Evolutionary conservation across 2,329 filamentous ascomycete genomes (phyloP), one percentile per base, ranked within the genome.

Genomic region (Aspergillus puulaauensis): DNA sequence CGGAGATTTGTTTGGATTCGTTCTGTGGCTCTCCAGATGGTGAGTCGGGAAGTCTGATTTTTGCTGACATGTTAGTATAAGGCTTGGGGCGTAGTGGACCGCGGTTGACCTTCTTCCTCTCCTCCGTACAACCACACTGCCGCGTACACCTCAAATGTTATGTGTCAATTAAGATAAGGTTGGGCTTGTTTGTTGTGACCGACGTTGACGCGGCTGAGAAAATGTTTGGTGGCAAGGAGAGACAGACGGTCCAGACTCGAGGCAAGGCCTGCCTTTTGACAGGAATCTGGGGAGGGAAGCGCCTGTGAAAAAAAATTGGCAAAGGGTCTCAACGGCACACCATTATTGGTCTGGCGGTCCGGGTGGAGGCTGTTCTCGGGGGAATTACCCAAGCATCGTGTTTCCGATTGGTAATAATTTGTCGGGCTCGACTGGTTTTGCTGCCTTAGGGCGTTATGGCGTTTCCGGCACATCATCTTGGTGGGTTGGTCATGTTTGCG

Each of bases 61-160:
- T 49, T 21, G 46, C 37, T 54, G 56, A 35, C 56, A 58, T 58
- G 52, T 58, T 58, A 58, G 48, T 54, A 52, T 43, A 40, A 52
- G 37, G 53, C 40, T 50, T 53, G 39, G 39, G 43, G 21, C 49
- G 54, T 37, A 52, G 49, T 57, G 55, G 55, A 52, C 56, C 56
- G 33, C 45, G 47, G 49, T 62, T 58, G 52, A 62, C 57, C 52
- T 60, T 59, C 14, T 56, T 54, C 19, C 46, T 46, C 23, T 57
- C 54, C 51, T 45, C 58, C 54, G 31, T 50, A 54, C 58, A 50
- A 48, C 24, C 41, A 35, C 52, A 24, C 41, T 19, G 37, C 31
- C 45, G 37, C 27, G 39, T 31, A 24, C 37, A 15, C 27, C 15
- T n/a, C 27, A 31, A 31, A 7, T 37, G 12, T 24, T 49, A 6